These are phyloP conservation scores for Babesia bovis DNA, from an alignment of 169 alveolate species.

Conservation along the genomic window DNA sequence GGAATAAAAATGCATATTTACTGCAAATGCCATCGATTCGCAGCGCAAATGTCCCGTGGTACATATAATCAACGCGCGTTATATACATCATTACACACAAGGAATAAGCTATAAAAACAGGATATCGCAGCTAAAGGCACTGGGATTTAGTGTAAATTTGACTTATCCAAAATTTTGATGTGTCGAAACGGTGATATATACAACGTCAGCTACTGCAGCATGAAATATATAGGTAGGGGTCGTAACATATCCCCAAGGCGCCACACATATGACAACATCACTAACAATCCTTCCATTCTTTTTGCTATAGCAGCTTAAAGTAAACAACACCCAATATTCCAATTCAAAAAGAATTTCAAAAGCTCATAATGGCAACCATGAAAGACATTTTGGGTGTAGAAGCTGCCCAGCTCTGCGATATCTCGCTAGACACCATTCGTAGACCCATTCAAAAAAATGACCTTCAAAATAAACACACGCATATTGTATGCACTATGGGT, in stretches of 20 bases:
- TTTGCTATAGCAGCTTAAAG: not conserved
- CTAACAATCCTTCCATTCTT: not conserved
- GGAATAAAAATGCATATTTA: no score
- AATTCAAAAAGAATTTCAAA: not conserved
- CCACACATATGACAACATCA: not conserved
- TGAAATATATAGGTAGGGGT: not conserved
- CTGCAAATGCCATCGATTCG: no score
- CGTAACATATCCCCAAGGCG: not conserved
- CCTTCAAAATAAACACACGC: conserved; percentile 84
- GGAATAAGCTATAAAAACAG: not conserved
- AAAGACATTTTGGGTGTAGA: conserved; percentile 9
- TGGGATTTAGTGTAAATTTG: not conserved
- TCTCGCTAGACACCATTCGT: conserved; percentile 33
- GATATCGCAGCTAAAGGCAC: not conserved
- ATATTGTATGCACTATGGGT: conserved; percentile 97
- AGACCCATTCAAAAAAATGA: conserved; percentile 23
- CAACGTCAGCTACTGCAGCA: not conserved
- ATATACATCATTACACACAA: not conserved
- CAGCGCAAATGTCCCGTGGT: no score
- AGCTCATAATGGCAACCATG: conserved; percentile 9
- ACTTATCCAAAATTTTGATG: not conserved
- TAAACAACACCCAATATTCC: not conserved
- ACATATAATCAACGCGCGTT: not conserved
- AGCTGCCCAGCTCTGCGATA: conserved; percentile 27
- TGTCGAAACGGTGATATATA: not conserved